phyloP scores from a whole-genome alignment of 306 rosid genomes.

The Hippophae rhamnoides region DNA sequence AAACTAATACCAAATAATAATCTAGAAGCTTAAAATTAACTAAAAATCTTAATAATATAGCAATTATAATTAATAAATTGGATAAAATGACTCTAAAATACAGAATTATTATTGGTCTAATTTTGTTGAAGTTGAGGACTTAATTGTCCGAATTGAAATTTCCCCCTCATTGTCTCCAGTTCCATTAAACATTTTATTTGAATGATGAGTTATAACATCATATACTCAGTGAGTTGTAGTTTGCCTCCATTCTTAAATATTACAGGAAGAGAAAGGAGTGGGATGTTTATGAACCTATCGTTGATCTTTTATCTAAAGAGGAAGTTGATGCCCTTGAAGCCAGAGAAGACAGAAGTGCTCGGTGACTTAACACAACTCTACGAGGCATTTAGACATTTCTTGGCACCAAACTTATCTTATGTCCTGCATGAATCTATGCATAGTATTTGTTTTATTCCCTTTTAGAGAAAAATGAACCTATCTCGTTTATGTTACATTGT shows the following conservation, averaged over 20 bases:
- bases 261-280: slow-evolving; percentile 95
- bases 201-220: neutral
- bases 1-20: too few species aligned
- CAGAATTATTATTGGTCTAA: too few species aligned
- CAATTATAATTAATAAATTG: too few species aligned
- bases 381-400: neutral
- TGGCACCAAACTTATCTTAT: neutral
- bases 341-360: slow-evolving; percentile 69
- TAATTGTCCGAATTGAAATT: too few species aligned
- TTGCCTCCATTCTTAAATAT: slow-evolving; percentile 23
- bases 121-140: too few species aligned
- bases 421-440: too few species aligned
- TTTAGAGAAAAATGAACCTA: too few species aligned
- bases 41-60: too few species aligned
- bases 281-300: slow-evolving; percentile 85
- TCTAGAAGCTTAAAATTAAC: too few species aligned
- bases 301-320: slow-evolving; percentile 86
- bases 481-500: too few species aligned
- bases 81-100: too few species aligned
- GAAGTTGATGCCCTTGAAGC: slow-evolving; percentile 96
- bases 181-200: neutral
- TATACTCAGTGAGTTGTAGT: slow-evolving; percentile 6
- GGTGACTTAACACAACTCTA: slow-evolving; percentile 18
- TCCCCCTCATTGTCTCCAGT: neutral
- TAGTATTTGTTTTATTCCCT: too few species aligned